Evolutionary conservation across 805 yeast species (phyloP).

Genomic region (Candida ipomoeae): DNA sequence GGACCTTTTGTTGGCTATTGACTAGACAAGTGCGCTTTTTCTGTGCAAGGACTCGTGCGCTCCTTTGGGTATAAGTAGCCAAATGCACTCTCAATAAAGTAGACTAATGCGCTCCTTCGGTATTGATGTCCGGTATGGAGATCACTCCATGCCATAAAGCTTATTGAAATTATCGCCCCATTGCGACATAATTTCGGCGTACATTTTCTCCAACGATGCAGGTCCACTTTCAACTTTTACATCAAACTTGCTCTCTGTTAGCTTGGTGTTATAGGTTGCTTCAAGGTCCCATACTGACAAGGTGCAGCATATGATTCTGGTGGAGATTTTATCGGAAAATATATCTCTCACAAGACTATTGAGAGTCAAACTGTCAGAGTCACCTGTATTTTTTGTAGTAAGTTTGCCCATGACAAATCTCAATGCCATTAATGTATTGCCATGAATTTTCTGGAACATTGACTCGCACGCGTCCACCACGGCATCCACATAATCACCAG

Average conservation of each 20-base stretch:
- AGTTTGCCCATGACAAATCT: background rate
- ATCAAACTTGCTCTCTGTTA: background rate
- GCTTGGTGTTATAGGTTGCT: slow-evolving; percentile 5
- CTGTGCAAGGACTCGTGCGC: too few species aligned
- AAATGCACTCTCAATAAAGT: background rate
- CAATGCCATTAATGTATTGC: slow-evolving; percentile 3
- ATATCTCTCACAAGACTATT: slow-evolving; percentile 15
- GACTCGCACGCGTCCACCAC: slow-evolving; percentile 5
- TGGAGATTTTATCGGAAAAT: slow-evolving; percentile 21
- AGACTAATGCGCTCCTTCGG: background rate
- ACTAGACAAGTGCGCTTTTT: too few species aligned
- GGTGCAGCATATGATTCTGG: slow-evolving; percentile 31
- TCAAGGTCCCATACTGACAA: slow-evolving; percentile 36
- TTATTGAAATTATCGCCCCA: slow-evolving; percentile 30
- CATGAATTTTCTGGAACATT: background rate
- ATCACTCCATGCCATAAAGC: slow-evolving; percentile 33
- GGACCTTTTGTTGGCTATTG: too few species aligned
- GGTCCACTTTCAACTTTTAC: background rate
- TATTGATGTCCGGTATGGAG: background rate
- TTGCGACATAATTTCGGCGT: slow-evolving; percentile 13
- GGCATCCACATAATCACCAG: background rate
- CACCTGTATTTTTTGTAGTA: background rate
- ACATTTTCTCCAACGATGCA: slow-evolving; percentile 13
- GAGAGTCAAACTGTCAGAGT: slow-evolving; percentile 9
- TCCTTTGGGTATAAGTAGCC: too few species aligned